These are phyloP conservation scores for Krasilnikovozyma curviuscula DNA, from an alignment of 768 basidiomycete species.

Conservation along the genomic window DNA sequence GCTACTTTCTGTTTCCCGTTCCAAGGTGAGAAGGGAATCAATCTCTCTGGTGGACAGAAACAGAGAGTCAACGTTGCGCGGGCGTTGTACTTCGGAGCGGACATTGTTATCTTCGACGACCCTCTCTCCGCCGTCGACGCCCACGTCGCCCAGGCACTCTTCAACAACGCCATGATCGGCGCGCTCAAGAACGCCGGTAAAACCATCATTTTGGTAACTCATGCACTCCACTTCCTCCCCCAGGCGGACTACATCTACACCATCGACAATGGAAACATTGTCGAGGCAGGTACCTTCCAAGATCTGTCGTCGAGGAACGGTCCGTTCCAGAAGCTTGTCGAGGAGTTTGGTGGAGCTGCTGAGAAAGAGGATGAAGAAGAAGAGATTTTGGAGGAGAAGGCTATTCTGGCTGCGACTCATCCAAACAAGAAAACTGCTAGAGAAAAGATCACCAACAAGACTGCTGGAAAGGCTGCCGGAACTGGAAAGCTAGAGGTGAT, in stretches of 20 bases:
- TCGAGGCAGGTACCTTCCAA: conserved; percentile 58
- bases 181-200: conserved; percentile 37
- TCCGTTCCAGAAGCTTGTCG: conserved; percentile 39
- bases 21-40: conserved; percentile 62
- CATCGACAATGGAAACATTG: conserved; percentile 53
- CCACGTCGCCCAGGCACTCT: conserved; percentile 71
- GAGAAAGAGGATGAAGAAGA: conserved; percentile 22
- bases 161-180: conserved; percentile 59
- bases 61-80: conserved; percentile 73
- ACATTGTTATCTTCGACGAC: conserved; percentile 77
- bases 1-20: background rate
- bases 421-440: conserved; percentile 27
- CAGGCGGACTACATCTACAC: conserved; percentile 71
- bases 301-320: conserved; percentile 43
- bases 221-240: conserved; percentile 75
- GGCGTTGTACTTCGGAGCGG: conserved; percentile 65
- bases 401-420: conserved; percentile 16
- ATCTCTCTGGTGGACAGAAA: conserved; percentile 63
- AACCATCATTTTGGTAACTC: conserved; percentile 76
- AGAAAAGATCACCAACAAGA: conserved; percentile 30
- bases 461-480: conserved; percentile 32
- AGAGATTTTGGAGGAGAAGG: conserved; percentile 22
- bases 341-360: conserved; percentile 40
- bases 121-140: conserved; percentile 81
- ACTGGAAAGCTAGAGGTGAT: conserved; percentile 39